Percentiles rank a stretch among this genome's conserved stretches.
Evolutionary conservation across 495 filamentous ascomycete species (phyloP).

Genomic region (Terfezia boudieri): DNA sequence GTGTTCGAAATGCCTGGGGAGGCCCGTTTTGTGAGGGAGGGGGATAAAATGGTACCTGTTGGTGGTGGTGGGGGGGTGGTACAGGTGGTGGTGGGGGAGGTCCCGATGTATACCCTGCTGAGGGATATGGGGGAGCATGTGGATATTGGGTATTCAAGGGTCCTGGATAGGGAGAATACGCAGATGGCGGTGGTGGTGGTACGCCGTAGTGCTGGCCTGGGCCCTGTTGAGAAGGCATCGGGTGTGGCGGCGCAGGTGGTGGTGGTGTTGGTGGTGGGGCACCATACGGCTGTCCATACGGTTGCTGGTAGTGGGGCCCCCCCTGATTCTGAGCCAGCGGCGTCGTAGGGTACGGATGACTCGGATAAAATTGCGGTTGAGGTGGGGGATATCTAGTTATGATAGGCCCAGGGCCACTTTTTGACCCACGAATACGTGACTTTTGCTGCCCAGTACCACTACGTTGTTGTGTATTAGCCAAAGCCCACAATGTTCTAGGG

Average conservation of each 20-base stretch:
- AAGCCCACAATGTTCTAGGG: not conserved
- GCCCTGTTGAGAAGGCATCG: slow-evolving; percentile 13
- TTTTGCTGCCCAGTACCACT: slow-evolving; percentile 15
- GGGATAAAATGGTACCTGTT: slow-evolving; percentile 14
- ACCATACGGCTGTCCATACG: slow-evolving; percentile 8
- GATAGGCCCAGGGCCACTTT: slow-evolving; percentile 21
- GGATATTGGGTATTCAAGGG: too few species aligned
- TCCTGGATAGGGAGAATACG: too few species aligned
- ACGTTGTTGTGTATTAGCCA: slow-evolving; percentile 3
- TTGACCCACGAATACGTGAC: slow-evolving; percentile 4
- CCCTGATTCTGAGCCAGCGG: slow-evolving; percentile 7
- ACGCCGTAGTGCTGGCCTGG: slow-evolving; percentile 22
- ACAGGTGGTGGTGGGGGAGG: slow-evolving; percentile 15
- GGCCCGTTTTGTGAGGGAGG: slow-evolving; percentile 2
- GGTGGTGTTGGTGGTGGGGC: slow-evolving; percentile 4
- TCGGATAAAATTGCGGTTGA: slow-evolving; percentile 9
- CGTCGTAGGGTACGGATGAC: slow-evolving; percentile 4
- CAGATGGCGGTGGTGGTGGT: slow-evolving; percentile 15
- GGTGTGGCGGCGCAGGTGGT: slow-evolving; percentile 5
- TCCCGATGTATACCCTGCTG: slow-evolving; percentile 10
- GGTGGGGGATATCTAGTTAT: slow-evolving; percentile 21
- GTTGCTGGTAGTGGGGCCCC: slow-evolving; percentile 12
- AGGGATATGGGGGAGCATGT: not conserved
- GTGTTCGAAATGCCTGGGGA: too few species aligned
- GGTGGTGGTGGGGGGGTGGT: slow-evolving; percentile 17